phyloP scores from a whole-genome alignment of 2,329 filamentous ascomycete genomes.

The Aspergillus tanneri region DNA sequence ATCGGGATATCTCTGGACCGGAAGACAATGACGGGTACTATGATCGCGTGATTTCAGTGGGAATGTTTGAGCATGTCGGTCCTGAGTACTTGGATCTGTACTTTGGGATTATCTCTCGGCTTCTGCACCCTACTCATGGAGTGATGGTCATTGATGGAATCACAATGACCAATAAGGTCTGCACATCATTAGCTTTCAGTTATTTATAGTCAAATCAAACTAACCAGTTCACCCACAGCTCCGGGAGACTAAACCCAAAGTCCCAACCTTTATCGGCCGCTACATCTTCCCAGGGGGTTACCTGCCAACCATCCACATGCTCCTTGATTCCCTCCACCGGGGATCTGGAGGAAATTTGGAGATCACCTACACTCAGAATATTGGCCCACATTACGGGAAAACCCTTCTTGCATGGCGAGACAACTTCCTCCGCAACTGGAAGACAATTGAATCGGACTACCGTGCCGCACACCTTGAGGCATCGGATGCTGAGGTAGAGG shows the following conservation, averaged over 20 bases:
- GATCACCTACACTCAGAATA: constrained; percentile 68
- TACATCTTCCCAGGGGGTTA: constrained; percentile 81
- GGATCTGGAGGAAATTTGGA: constrained; percentile 63
- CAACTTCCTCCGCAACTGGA: constrained; percentile 63
- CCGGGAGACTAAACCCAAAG: constrained; percentile 64
- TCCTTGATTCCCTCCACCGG: constrained; percentile 59
- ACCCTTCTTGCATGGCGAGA: constrained; percentile 68
- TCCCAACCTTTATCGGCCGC: constrained; percentile 71
- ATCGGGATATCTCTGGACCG: constrained; percentile 60
- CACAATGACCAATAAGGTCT: constrained; percentile 66
- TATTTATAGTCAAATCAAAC: background rate
- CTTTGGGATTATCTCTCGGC: constrained; percentile 61
- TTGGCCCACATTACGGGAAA: constrained; percentile 71
- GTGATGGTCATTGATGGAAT: constrained; percentile 75
- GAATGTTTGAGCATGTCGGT: constrained; percentile 76
- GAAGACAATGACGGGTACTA: constrained; percentile 55
- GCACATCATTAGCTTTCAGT: background rate
- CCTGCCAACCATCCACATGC: constrained; percentile 58
- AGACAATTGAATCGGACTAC: constrained; percentile 61
- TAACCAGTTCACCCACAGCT: constrained; percentile 26
- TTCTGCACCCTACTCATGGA: constrained; percentile 63
- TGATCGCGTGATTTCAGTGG: constrained; percentile 72
- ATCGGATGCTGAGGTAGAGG: constrained; percentile 61
- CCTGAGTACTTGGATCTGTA: constrained; percentile 66
- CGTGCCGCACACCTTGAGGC: constrained; percentile 58